Conservation (phyloP, 2,329 filamentous ascomycete species). For the Trichoderma sp. region DNA sequence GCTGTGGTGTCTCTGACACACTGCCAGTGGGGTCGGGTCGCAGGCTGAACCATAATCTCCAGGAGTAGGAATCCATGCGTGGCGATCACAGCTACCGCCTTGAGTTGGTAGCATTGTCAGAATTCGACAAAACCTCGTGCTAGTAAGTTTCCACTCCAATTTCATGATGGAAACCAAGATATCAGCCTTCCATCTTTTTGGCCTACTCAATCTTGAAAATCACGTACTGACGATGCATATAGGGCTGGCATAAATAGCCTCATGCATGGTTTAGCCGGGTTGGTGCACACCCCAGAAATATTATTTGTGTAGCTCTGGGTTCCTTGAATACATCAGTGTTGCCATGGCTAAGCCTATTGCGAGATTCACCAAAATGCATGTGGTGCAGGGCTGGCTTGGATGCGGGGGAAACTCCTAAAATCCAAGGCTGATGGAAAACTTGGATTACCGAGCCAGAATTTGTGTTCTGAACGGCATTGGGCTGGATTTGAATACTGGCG, state of each 20-base stretch:
- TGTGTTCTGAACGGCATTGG: not conserved
- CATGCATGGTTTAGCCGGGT: not conserved
- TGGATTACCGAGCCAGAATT: not conserved
- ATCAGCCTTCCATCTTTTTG: not conserved
- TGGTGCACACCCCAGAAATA: not conserved
- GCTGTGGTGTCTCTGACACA: conserved; percentile 11
- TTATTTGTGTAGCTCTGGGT: not conserved
- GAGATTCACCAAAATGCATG: conserved; percentile 4
- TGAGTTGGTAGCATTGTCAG: not conserved
- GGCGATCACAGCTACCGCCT: not conserved
- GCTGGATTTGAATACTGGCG: not conserved
- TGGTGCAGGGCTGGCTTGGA: conserved; percentile 1
- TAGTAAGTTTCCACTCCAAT: not conserved
- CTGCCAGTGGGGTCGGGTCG: conserved; percentile 17
- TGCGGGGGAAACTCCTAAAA: conserved; percentile 18
- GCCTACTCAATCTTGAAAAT: not conserved
- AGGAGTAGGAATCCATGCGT: not conserved
- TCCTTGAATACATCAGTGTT: not conserved
- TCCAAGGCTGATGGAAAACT: not conserved
- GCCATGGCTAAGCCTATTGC: conserved; percentile 2
- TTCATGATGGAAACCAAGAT: not conserved
- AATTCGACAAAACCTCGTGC: not conserved
- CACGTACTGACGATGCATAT: not conserved
- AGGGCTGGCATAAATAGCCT: conserved; percentile 8
- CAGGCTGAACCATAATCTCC: conserved; percentile 2